These are phyloP conservation scores for Penicillium sp. DNA, from an alignment of 2,329 filamentous ascomycete genomes.

Conservation along the genomic window DNA sequence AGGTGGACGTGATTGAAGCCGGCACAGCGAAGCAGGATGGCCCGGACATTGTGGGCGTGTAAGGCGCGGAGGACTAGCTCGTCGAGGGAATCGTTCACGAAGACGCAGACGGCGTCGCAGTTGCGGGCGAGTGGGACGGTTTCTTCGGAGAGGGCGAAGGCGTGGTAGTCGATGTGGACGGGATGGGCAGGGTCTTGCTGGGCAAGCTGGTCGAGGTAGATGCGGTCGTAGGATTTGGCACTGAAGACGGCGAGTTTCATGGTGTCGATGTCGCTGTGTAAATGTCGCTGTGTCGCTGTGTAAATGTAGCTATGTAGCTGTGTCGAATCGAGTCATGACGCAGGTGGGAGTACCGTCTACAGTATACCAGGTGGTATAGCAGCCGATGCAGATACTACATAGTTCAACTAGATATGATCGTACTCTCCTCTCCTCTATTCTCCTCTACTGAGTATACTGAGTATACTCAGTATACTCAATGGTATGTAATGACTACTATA, in stretches of 20 bases:
- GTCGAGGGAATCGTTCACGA: constrained; percentile 67
- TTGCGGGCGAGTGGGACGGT: constrained; percentile 60
- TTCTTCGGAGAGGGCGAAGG: constrained; percentile 59
- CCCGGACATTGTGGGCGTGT: constrained; percentile 55
- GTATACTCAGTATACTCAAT: no score
- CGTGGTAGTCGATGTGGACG: constrained; percentile 61
- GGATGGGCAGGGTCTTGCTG: constrained; percentile 31
- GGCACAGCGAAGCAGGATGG: constrained; percentile 68
- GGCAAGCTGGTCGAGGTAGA: constrained; percentile 54
- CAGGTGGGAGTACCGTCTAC: no score
- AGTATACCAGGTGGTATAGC: no score
- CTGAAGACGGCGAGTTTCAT: constrained; percentile 69
- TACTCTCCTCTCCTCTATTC: no score
- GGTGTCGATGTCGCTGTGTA: not conserved
- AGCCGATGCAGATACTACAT: no score
- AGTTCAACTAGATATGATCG: no score
- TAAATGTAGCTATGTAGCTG: not conserved
- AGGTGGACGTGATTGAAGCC: constrained; percentile 72
- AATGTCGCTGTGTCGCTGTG: not conserved
- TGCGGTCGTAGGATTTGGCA: constrained; percentile 66
- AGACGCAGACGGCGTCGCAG: constrained; percentile 66
- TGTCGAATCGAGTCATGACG: no score
- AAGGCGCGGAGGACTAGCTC: constrained; percentile 58
- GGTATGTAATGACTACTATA: no score
- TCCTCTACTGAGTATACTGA: no score